A percentile compares a stretch with the other conserved stretches of the same genome.
Conservation (phyloP, 2,329 filamentous ascomycete genomes). For the Fusarium mangiferae region DNA sequence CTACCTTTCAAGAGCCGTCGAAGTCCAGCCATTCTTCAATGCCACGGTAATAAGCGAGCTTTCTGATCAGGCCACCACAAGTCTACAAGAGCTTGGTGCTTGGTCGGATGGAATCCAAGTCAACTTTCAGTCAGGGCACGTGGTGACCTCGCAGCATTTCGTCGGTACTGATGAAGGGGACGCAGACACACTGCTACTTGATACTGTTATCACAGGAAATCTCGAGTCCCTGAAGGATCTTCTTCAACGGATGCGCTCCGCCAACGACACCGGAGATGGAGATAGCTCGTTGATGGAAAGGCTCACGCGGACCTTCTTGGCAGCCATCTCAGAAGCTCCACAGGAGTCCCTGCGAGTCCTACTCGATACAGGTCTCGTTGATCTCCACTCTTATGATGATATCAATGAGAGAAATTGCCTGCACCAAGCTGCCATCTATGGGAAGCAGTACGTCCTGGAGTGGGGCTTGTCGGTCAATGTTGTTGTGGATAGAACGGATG, state of each 20-base stretch:
- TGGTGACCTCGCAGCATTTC: conserved; percentile 73
- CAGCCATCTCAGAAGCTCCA: conserved; percentile 87
- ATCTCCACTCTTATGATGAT: conserved; percentile 94
- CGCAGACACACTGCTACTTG: conserved; percentile 86
- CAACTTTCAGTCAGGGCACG: conserved; percentile 77
- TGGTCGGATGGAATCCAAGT: conserved; percentile 98
- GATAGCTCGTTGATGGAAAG: conserved; percentile 73
- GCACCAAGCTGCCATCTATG: conserved; percentile 96
- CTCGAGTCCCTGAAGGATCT: conserved; percentile 81
- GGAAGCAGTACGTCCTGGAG: conserved; percentile 80
- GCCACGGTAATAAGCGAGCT: conserved; percentile 95
- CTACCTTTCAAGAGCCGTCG: conserved; percentile 93
- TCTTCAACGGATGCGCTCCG: conserved; percentile 74
- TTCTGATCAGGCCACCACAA: conserved; percentile 97
- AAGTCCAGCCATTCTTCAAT: conserved; percentile 98
- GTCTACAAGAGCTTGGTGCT: conserved; percentile 90
- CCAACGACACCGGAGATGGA: conserved; percentile 65
- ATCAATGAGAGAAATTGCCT: conserved; percentile 98
- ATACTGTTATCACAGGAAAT: conserved; percentile 87
- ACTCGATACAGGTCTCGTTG: conserved; percentile 82
- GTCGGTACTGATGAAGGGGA: conserved; percentile 87
- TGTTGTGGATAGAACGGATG: conserved; percentile 83
- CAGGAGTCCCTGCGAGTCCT: conserved; percentile 79
- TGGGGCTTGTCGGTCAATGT: conserved; percentile 81
- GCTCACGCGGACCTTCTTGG: conserved; percentile 89